A percentile compares a stretch with the other conserved stretches of the same genome.
Conservation (phyloP, 2,329 filamentous ascomycete genomes). For the Gaeumannomyces sp. region DNA sequence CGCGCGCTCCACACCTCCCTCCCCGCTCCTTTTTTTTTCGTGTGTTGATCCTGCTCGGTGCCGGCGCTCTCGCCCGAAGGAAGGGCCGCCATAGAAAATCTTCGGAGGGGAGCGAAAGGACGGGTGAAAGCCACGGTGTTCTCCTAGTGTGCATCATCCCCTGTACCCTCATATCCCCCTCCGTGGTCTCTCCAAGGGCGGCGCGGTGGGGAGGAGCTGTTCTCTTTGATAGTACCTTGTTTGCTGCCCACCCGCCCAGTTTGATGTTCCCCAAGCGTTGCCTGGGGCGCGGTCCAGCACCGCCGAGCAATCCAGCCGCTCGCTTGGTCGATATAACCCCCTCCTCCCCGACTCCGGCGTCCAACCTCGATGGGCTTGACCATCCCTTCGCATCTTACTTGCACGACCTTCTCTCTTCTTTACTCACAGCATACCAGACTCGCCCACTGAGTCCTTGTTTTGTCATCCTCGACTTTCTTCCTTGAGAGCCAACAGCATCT, state of each 20-base stretch:
- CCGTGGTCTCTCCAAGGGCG: not conserved
- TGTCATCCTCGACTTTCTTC: not conserved
- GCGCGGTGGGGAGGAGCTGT: not conserved
- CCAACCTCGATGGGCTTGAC: slow-evolving; percentile 20
- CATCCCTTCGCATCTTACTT: not conserved
- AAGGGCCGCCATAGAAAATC: not conserved
- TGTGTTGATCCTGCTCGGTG: not conserved
- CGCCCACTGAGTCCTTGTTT: not conserved
- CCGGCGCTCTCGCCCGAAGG: not conserved
- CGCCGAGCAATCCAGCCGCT: slow-evolving; percentile 17
- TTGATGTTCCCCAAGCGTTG: not conserved
- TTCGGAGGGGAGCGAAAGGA: not conserved
- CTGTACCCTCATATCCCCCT: not conserved
- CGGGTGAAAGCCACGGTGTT: not conserved
- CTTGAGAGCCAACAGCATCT: not conserved
- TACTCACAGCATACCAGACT: not conserved
- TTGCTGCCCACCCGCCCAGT: not conserved
- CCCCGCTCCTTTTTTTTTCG: not conserved
- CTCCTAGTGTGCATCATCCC: not conserved
- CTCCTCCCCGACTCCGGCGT: slow-evolving; percentile 26
- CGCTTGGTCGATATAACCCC: slow-evolving; percentile 16
- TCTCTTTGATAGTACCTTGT: not conserved
- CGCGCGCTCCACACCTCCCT: not conserved
- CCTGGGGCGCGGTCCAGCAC: slow-evolving; percentile 8
- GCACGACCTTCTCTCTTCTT: slow-evolving; percentile 22